Conservation (phyloP, 345 rosid genomes). For the Toxicodendron radicans region DNA sequence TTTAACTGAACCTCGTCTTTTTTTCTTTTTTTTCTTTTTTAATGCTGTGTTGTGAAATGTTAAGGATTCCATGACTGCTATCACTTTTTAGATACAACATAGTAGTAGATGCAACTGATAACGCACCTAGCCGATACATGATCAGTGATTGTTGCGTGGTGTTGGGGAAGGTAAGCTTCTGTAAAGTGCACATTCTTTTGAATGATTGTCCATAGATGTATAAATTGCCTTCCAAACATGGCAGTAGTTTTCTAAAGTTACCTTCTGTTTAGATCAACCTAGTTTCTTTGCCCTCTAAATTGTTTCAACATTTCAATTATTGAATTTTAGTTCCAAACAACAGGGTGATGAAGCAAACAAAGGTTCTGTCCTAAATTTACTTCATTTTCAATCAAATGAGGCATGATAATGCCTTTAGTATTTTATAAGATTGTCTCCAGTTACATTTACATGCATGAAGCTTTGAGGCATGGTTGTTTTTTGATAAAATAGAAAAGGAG, state of each 20-base stretch:
- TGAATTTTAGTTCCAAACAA: not conserved
- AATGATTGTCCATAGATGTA: slow-evolving; percentile 9
- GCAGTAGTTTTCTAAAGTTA: not conserved
- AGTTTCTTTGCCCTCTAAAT: not conserved
- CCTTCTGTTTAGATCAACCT: not conserved
- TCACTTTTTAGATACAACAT: slow-evolving; percentile 65
- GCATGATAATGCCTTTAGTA: not conserved
- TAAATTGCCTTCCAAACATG: not conserved
- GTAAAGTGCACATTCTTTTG: not conserved
- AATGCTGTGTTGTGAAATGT: not conserved
- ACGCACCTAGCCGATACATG: slow-evolving; percentile 97
- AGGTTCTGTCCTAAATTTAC: not conserved
- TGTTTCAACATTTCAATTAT: not conserved
- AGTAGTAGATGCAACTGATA: slow-evolving; percentile 88
- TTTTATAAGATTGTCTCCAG: not conserved
- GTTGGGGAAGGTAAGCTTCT: slow-evolving; percentile 69
- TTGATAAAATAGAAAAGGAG: not conserved
- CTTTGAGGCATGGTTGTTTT: not conserved
- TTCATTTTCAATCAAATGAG: not conserved
- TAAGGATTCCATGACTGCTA: slow-evolving; percentile 39
- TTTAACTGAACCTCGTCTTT: not conserved
- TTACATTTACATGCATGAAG: not conserved
- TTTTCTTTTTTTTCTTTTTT: not conserved
- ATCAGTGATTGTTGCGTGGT: slow-evolving; percentile 95
- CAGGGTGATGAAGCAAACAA: not conserved